These are phyloP conservation scores for Fusarium circinatum DNA, from an alignment of 2,329 filamentous ascomycete genomes.

Conservation along the genomic window DNA sequence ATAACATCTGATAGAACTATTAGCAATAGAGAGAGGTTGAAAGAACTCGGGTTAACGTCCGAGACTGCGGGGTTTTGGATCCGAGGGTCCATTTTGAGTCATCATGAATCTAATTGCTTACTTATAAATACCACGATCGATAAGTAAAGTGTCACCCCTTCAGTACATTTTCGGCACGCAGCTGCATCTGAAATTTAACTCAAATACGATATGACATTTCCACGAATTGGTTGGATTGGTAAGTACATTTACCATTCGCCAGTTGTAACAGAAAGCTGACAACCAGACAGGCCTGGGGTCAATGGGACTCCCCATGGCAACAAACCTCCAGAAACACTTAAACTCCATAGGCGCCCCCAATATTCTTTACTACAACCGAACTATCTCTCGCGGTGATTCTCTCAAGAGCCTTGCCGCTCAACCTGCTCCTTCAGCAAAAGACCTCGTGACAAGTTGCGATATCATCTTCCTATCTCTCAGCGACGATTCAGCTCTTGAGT, in stretches of 20 bases:
- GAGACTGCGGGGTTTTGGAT: not conserved
- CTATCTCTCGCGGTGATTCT: slow-evolving; percentile 55
- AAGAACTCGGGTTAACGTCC: not conserved
- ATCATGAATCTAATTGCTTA: not conserved
- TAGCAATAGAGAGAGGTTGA: not conserved
- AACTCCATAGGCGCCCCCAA: slow-evolving; percentile 23
- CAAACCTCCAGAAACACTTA: slow-evolving; percentile 59
- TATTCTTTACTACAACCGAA: slow-evolving; percentile 58
- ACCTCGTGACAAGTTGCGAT: slow-evolving; percentile 46
- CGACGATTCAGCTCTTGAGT: slow-evolving; percentile 53
- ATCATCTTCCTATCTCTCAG: slow-evolving; percentile 56
- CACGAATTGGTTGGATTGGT: slow-evolving; percentile 32
- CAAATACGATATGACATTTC: not conserved
- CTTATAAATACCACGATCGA: not conserved
- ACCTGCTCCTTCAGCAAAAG: slow-evolving; percentile 31
- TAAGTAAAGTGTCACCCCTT: fast-evolving
- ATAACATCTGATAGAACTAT: not conserved
- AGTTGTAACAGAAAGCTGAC: not conserved
- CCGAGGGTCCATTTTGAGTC: not conserved
- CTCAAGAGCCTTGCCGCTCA: slow-evolving; percentile 45
- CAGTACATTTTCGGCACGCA: fast-evolving
- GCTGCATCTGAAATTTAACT: not conserved
- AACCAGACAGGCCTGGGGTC: slow-evolving; percentile 58
- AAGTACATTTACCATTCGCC: not conserved
- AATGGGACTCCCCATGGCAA: slow-evolving; percentile 62